Conservation (phyloP, 2,329 filamentous ascomycete genomes). For the Westerdykella ornata region DNA sequence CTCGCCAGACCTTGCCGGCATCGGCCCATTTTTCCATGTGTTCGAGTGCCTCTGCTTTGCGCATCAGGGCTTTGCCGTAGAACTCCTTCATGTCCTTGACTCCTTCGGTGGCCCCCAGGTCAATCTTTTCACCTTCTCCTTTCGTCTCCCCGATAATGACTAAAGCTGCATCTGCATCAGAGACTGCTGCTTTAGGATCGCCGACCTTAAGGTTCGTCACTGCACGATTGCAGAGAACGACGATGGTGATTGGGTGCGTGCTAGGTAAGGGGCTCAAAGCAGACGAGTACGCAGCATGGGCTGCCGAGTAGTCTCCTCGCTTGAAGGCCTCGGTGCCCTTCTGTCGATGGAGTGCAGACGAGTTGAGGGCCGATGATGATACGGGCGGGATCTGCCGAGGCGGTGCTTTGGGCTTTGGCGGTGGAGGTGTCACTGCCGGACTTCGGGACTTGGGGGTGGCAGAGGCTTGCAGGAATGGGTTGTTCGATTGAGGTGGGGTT, state of each 20-base stretch:
- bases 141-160: slow-evolving; percentile 69
- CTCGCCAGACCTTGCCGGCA: slow-evolving; percentile 71
- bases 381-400: slow-evolving; percentile 59
- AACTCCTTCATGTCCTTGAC: slow-evolving; percentile 86
- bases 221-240: slow-evolving; percentile 87
- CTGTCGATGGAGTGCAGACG: slow-evolving; percentile 70
- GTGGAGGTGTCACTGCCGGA: slow-evolving; percentile 37
- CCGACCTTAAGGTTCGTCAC: slow-evolving; percentile 87
- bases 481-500: slow-evolving; percentile 34
- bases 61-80: slow-evolving; percentile 85
- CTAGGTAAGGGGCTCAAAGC: slow-evolving; percentile 69
- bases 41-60: slow-evolving; percentile 92
- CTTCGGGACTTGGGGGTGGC: slow-evolving; percentile 24
- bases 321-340: slow-evolving; percentile 88
- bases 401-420: slow-evolving; percentile 45
- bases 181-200: slow-evolving; percentile 78
- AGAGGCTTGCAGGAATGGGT: slow-evolving; percentile 33
- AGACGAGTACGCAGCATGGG: slow-evolving; percentile 73
- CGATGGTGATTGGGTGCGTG: slow-evolving; percentile 73
- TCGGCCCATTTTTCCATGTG: slow-evolving; percentile 92
- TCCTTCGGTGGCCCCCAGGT: slow-evolving; percentile 53
- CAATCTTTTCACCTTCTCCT: slow-evolving; percentile 74
- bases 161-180: slow-evolving; percentile 76
- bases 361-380: slow-evolving; percentile 61
- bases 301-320: slow-evolving; percentile 81